phyloP scores from a whole-genome alignment of 371 early-diverging fungal species.

The Entomophthora muscae region DNA sequence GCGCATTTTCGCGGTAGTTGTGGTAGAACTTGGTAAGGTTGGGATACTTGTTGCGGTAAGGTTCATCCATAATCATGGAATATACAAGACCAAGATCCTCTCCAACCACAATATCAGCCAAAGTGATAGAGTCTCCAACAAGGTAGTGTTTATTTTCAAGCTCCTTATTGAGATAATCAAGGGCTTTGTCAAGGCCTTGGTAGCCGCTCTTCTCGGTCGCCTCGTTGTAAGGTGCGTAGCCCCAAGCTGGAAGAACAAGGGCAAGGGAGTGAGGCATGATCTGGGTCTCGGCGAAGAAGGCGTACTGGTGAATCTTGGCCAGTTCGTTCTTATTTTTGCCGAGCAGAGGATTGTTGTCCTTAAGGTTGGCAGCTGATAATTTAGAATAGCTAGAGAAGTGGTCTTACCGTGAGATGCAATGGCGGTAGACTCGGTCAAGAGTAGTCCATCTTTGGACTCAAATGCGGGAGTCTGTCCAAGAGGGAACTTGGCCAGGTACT shows the following conservation, averaged over 20 bases:
- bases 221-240: background rate
- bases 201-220: constrained; percentile 40
- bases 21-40: background rate
- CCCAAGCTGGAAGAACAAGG: background rate
- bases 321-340: constrained; percentile 49
- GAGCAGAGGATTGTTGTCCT: too few relatives aligned
- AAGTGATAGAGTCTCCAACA: constrained; percentile 75
- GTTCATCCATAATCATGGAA: constrained; percentile 14
- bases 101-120: constrained; percentile 68
- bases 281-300: constrained; percentile 52
- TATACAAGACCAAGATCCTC: constrained; percentile 34
- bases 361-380: constrained; percentile 41
- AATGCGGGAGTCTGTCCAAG: constrained; percentile 48
- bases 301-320: constrained; percentile 58
- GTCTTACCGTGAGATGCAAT: constrained; percentile 70
- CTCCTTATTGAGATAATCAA: constrained; percentile 49
- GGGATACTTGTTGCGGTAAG: background rate
- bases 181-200: constrained; percentile 35
- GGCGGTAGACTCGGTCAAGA: constrained; percentile 47
- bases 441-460: constrained; percentile 38
- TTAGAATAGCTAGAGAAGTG: background rate
- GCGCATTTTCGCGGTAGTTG: too few relatives aligned
- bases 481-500: too few relatives aligned
- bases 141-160: constrained; percentile 68
- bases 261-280: constrained; percentile 10